Evolutionary conservation across 768 basidiomycete genomes (phyloP), one percentile per base, ranked within the genome.

Genomic region (Lactarius akahatsu): DNA sequence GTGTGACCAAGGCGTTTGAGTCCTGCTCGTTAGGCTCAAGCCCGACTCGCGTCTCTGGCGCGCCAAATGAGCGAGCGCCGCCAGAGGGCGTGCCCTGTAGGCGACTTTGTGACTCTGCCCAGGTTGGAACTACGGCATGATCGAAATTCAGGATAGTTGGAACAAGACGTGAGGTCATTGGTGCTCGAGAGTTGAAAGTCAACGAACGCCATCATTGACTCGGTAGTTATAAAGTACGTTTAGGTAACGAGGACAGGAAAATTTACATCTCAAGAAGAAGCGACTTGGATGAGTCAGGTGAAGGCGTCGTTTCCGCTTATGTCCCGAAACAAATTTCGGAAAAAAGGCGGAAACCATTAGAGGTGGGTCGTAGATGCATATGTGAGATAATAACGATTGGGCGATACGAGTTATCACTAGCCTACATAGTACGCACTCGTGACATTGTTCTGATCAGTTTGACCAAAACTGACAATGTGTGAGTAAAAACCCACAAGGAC

Each of bases 391-490:
- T 15, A 11, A 30, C 34, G 4, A 26, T 36, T 36, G 32, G 54
- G 16, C 32, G 32, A 50, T 23, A 52, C 8, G 45, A 34, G 30
- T 16, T 7, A 32, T 47, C 8, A 10, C 54, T 23, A 23, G 11
- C 13, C 36, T 43, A 58, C 36, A n/a, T 20, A 38, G 36, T 38
- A 20, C 16, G 40, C 47, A 52, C 18, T 50, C 10, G 26, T 6
- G 13, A 26, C 23, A 26, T 23, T 7, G 34, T n/a, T n/a, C 47
- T 47, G 20, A 28, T 56, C 36, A 63, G 43, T 34, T 18, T 59
- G 66, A 63, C 59, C 50, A 67, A 52, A 63, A 63, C 66, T 63
- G 41, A 47, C 45, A 10, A n/a, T 26, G 43, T 18, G 34, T 66
- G 20, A 63, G 54, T 23, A 4, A 4, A 10, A 3, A 18, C 30